phyloP scores from a whole-genome alignment of 129 eudicot species.

The Flaveria bidentis region DNA sequence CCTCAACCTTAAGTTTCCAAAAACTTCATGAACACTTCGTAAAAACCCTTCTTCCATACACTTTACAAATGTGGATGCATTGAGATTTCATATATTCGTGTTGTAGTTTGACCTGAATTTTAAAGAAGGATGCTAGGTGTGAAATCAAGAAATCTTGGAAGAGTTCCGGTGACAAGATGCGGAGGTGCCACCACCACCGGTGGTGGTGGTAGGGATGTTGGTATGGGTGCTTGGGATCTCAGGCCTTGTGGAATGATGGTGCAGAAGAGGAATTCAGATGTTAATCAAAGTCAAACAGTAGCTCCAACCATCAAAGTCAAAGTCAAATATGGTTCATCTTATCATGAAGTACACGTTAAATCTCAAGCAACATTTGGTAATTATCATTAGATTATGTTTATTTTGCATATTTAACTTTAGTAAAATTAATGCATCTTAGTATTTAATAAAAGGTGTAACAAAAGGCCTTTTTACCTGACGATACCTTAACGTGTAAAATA shows the following conservation, averaged over 20 bases:
- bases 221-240: conserved; percentile 55
- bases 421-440: not conserved
- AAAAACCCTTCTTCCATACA: conserved; percentile 29
- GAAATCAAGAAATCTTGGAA: conserved; percentile 49
- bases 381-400: conserved; percentile 12
- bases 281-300: conserved; percentile 36
- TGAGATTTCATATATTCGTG: conserved; percentile 15
- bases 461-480: no score
- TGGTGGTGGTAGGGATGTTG: conserved; percentile 1
- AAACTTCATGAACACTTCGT: conserved; percentile 39
- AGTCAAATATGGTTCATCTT: conserved; percentile 69
- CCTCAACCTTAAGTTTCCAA: conserved; percentile 61
- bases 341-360: conserved; percentile 60
- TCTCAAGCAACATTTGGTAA: conserved; percentile 85
- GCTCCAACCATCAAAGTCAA: conserved; percentile 62
- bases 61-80: conserved; percentile 2
- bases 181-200: conserved; percentile 22
- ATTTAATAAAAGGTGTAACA: not conserved
- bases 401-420: not conserved
- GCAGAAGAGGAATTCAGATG: conserved; percentile 80
- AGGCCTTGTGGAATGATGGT: conserved; percentile 96
- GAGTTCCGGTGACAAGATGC: conserved; percentile 20
- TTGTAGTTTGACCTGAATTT: conserved; percentile 26
- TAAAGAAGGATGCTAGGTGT: conserved; percentile 39
- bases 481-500: no score